phyloP scores from a whole-genome alignment of 352 stramenopile genomes.

The Phytophthora sp. region DNA sequence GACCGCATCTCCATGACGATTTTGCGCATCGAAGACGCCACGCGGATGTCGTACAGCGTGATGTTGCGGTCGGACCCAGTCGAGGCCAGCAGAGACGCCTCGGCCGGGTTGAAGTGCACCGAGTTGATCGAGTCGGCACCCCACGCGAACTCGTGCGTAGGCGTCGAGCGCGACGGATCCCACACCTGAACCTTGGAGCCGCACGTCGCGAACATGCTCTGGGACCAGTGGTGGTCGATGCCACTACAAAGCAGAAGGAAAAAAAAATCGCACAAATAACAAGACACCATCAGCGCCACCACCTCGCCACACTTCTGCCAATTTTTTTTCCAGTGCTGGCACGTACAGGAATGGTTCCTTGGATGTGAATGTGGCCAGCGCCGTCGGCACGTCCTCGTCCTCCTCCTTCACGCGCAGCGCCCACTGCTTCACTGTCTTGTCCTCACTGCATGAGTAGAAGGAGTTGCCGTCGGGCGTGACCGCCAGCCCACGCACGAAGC shows the following conservation, averaged over 20 bases:
- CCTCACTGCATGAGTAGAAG: slow-evolving; percentile 96
- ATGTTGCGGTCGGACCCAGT: slow-evolving; percentile 94
- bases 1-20: slow-evolving; percentile 96
- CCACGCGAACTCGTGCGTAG: slow-evolving; percentile 94
- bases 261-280: slow-evolving; percentile 5
- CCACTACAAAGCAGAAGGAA: slow-evolving; percentile 79
- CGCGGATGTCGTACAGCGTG: slow-evolving; percentile 93
- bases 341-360: slow-evolving; percentile 88
- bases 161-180: slow-evolving; percentile 92
- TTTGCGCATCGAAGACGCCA: slow-evolving; percentile 96
- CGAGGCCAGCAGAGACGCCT: slow-evolving; percentile 95
- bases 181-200: slow-evolving; percentile 96
- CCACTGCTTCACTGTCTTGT: slow-evolving; percentile 96
- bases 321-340: neutral
- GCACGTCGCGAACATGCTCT: slow-evolving; percentile 93
- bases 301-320: too few relatives aligned
- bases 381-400: slow-evolving; percentile 70
- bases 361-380: slow-evolving; percentile 77
- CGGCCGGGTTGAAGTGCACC: slow-evolving; percentile 96
- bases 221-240: slow-evolving; percentile 98
- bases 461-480: slow-evolving; percentile 75
- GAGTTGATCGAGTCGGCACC: slow-evolving; percentile 96
- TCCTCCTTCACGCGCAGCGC: slow-evolving; percentile 71
- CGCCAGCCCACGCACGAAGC: slow-evolving; percentile 94
- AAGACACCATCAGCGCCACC: neutral